These are phyloP conservation scores for Leccinum boreale DNA, from an alignment of 768 basidiomycete genomes.

Conservation along the genomic window DNA sequence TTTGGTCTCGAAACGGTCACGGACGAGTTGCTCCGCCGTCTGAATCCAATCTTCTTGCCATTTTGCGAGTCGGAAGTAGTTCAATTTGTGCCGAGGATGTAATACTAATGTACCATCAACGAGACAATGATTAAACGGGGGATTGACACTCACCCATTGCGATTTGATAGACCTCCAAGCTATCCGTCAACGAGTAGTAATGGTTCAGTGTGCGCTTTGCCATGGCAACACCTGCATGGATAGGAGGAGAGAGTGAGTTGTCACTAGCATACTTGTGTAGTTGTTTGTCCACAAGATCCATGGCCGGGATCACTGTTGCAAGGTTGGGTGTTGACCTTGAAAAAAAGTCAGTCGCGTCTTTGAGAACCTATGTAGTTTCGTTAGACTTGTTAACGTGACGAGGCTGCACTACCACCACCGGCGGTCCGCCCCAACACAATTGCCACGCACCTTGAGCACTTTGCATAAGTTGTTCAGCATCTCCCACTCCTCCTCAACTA, in stretches of 20 bases:
- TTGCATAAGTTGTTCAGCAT: too few relatives aligned
- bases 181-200: not conserved
- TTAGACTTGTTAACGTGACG: too few relatives aligned
- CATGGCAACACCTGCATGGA: not conserved
- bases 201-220: not conserved
- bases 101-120: too few relatives aligned
- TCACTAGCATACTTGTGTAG: not conserved
- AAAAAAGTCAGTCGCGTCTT: too few relatives aligned
- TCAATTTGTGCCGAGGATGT: not conserved
- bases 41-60: not conserved
- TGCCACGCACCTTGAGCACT: too few relatives aligned
- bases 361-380: too few relatives aligned
- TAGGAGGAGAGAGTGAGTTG: not conserved
- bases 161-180: not conserved
- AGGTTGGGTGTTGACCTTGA: not conserved
- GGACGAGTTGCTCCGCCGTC: not conserved
- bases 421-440: too few relatives aligned
- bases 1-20: not conserved
- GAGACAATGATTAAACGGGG: too few relatives aligned
- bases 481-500: too few relatives aligned
- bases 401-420: too few relatives aligned
- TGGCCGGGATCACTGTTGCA: not conserved
- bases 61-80: not conserved
- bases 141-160: too few relatives aligned
- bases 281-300: not conserved